phyloP scores from a whole-genome alignment of 1,284 basidiomycete genomes.

The Farysia itapuensis region DNA sequence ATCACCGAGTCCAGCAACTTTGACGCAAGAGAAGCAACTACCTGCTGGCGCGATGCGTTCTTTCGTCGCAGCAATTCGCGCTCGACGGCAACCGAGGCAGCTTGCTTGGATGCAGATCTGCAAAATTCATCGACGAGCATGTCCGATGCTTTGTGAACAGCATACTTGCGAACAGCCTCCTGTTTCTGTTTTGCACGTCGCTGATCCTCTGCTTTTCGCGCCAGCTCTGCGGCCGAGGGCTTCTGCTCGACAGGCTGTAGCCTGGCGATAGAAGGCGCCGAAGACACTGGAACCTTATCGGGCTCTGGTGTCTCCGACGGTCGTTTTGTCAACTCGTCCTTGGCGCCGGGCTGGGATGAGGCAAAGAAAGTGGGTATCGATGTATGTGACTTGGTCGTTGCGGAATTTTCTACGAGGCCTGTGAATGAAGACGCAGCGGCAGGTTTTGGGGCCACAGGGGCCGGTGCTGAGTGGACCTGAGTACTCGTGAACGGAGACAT shows the following conservation, averaged over 20 bases:
- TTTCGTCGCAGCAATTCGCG: not conserved
- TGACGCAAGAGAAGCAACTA: constrained; percentile 2
- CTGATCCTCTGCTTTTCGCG: not conserved
- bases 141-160: not conserved
- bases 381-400: not conserved
- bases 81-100: not conserved
- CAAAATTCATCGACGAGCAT: not conserved
- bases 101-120: not conserved
- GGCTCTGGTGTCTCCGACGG: not conserved
- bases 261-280: not conserved
- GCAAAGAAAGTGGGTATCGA: not conserved
- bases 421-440: not conserved
- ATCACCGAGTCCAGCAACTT: constrained; percentile 13
- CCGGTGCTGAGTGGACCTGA: not conserved
- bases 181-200: not conserved
- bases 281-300: not conserved
- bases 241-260: not conserved
- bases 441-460: not conserved
- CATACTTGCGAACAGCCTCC: not conserved
- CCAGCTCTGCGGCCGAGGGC: not conserved
- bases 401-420: not conserved
- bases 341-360: not conserved
- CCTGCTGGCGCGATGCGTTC: not conserved
- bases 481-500: not conserved
- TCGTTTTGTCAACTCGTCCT: not conserved